Evolutionary conservation across 2,329 filamentous ascomycete genomes (phyloP).

Genomic region (Chaetoscypha palmicola): DNA sequence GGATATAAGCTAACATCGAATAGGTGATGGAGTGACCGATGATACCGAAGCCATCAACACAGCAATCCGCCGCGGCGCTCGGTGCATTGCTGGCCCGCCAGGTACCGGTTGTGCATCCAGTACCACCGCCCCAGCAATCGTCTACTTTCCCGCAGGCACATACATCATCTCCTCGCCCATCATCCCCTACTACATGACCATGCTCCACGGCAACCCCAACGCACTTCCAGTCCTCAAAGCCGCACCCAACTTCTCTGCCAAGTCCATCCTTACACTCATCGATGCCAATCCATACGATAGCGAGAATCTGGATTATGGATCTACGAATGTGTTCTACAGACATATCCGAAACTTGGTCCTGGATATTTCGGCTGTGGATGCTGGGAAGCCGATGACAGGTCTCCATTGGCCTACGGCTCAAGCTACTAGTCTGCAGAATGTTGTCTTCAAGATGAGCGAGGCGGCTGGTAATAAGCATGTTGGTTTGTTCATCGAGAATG

Average conservation of each 20-base stretch:
- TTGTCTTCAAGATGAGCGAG: constrained; percentile 50
- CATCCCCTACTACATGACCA: constrained; percentile 22
- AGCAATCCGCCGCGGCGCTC: constrained; percentile 19
- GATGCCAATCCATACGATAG: constrained; percentile 74
- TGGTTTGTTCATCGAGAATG: constrained; percentile 44
- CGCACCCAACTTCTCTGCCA: constrained; percentile 58
- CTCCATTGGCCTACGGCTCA: constrained; percentile 50
- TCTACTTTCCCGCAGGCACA: constrained; percentile 27
- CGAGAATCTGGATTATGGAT: constrained; percentile 64
- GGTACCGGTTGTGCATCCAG: constrained; percentile 31
- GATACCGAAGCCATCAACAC: constrained; percentile 80
- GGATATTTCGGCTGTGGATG: constrained; percentile 38
- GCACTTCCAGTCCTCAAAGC: constrained; percentile 66
- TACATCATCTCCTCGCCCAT: constrained; percentile 24
- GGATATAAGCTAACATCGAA: neutral
- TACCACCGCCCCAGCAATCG: constrained; percentile 39
- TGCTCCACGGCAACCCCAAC: constrained; percentile 27
- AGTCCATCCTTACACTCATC: constrained; percentile 62
- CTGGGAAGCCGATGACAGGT: constrained; percentile 28
- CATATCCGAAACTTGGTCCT: constrained; percentile 60
- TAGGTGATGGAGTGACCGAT: constrained; percentile 56
- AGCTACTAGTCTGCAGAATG: constrained; percentile 54
- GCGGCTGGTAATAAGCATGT: constrained; percentile 41
- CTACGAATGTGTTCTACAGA: constrained; percentile 63
- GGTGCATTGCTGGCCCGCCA: constrained; percentile 15